Percentiles rank a stretch among this genome's conserved stretches.
phyloP scores from a whole-genome alignment of 345 rosid species.

The Eutrema japonicum region DNA sequence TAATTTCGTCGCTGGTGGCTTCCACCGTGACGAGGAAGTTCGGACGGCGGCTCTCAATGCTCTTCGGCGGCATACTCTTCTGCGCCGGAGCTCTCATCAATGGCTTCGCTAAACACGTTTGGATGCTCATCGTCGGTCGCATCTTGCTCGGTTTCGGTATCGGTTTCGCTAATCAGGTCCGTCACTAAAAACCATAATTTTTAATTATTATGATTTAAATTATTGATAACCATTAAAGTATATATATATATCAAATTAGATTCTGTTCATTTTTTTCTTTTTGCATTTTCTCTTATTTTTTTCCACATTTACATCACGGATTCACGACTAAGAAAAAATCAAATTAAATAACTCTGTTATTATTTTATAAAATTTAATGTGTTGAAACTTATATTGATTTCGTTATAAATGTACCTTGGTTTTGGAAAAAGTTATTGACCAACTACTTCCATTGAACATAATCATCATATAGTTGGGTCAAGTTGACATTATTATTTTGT shows the following conservation, averaged over 20 bases:
- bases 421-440: constrained; percentile 24
- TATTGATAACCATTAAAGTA: constrained; percentile 26
- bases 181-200: neutral
- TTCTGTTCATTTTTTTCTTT: neutral
- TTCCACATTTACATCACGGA: neutral
- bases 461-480: constrained; percentile 36
- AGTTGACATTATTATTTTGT: constrained; percentile 19
- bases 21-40: constrained; percentile 72
- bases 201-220: constrained; percentile 12
- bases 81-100: constrained; percentile 83
- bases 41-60: constrained; percentile 85
- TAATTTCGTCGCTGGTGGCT: constrained; percentile 78
- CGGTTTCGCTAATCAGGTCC: constrained; percentile 98
- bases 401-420: constrained; percentile 34
- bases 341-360: neutral
- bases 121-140: constrained; percentile 94
- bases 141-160: constrained; percentile 93
- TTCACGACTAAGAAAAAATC: neutral
- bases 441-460: constrained; percentile 35
- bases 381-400: neutral
- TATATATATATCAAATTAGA: neutral
- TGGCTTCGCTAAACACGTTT: constrained; percentile 71
- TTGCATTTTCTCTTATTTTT: neutral
- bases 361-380: neutral
- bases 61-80: constrained; percentile 86